phyloP scores from a whole-genome alignment of 495 filamentous ascomycete genomes.

The Neurospora sp. region DNA sequence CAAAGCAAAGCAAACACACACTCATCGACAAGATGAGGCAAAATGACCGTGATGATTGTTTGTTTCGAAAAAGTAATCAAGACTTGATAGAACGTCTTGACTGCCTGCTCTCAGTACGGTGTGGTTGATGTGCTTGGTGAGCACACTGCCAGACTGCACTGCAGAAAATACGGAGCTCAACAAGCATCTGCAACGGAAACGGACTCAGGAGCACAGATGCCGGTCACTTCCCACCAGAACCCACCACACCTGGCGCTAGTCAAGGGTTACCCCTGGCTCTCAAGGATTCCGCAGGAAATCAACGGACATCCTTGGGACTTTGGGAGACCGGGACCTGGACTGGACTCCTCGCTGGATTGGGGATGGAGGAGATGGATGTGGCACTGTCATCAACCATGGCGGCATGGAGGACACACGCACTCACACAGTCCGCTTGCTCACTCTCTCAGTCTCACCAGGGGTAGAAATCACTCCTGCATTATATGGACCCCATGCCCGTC shows the following conservation, averaged over 20 bases:
- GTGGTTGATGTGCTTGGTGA: background rate
- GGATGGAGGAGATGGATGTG: background rate
- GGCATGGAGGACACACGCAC: background rate
- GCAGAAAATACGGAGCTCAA: background rate
- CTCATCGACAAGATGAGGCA: background rate
- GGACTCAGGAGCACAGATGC: background rate
- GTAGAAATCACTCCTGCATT: slow-evolving; percentile 14
- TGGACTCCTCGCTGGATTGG: background rate
- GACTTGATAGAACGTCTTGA: background rate
- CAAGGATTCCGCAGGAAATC: background rate
- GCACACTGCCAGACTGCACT: too few species aligned
- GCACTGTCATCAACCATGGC: background rate
- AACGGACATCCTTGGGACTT: background rate
- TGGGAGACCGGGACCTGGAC: background rate
- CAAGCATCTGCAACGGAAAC: background rate
- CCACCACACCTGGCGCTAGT: background rate
- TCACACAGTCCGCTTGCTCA: background rate
- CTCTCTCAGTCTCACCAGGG: slow-evolving; percentile 1
- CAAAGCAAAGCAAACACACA: background rate
- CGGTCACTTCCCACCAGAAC: background rate
- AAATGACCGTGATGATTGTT: background rate
- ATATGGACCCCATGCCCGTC: slow-evolving; percentile 13
- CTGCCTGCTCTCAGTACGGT: background rate
- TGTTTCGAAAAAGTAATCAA: background rate
- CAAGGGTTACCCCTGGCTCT: background rate